Evolutionary conservation across 208 protist species (phyloP).

Genomic region (Porcisia hertigi): DNA sequence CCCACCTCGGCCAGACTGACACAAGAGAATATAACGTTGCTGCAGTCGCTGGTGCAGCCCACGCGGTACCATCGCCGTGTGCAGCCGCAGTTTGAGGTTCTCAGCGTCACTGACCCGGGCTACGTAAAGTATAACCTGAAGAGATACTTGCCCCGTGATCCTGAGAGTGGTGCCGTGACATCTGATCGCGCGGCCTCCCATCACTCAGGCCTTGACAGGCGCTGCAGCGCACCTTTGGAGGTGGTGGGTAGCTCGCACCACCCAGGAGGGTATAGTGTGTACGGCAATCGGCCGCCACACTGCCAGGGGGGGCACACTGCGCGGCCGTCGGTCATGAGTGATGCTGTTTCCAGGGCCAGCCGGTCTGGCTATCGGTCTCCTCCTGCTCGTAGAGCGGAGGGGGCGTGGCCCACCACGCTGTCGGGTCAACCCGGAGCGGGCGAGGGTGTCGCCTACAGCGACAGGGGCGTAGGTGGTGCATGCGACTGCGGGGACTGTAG

Average conservation of each 20-base stretch:
- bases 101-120: slow-evolving; percentile 19
- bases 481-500: not conserved
- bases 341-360: not conserved
- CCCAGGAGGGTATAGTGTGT: not conserved
- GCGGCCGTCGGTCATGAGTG: not conserved
- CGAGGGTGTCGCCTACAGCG: not conserved
- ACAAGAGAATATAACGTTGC: slow-evolving; percentile 5
- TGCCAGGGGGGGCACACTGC: not conserved
- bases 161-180: not conserved
- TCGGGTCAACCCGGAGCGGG: not conserved
- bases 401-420: not conserved
- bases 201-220: not conserved
- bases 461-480: not conserved
- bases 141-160: not conserved
- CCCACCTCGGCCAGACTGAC: slow-evolving; percentile 5
- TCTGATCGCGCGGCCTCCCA: not conserved
- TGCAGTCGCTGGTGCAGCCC: slow-evolving; percentile 23
- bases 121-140: slow-evolving; percentile 27
- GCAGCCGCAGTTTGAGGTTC: slow-evolving; percentile 17
- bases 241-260: not conserved
- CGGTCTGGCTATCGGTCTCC: not conserved
- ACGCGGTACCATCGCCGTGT: slow-evolving; percentile 25
- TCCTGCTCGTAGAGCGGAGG: not conserved
- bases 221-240: not conserved
- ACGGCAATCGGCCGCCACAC: not conserved